Conservation (phyloP, 805 yeast genomes). For the Candida gorgasii region DNA sequence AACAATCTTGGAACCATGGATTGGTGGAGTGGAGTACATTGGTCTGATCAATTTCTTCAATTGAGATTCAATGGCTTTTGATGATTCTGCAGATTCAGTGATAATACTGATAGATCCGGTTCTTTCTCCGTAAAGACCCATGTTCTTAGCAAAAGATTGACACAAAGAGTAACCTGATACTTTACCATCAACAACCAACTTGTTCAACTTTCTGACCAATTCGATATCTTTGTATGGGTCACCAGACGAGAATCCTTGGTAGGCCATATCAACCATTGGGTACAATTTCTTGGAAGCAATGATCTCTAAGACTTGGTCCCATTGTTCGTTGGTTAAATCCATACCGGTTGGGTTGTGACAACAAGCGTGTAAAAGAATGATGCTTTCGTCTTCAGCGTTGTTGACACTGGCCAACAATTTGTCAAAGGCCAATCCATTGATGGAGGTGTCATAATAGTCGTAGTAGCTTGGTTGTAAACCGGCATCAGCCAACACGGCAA, state of each 20-base stretch:
- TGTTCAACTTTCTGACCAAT: slow-evolving; percentile 47
- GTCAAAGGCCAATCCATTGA: slow-evolving; percentile 64
- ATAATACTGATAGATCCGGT: slow-evolving; percentile 77
- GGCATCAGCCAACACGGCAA: slow-evolving; percentile 72
- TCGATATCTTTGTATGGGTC: slow-evolving; percentile 68
- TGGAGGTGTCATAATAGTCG: slow-evolving; percentile 65
- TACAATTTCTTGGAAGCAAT: slow-evolving; percentile 58
- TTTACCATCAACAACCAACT: slow-evolving; percentile 50
- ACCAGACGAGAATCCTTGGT: slow-evolving; percentile 94
- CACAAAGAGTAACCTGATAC: slow-evolving; percentile 54
- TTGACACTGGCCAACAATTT: slow-evolving; percentile 62
- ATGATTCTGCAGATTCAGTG: slow-evolving; percentile 54
- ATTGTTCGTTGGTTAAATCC: slow-evolving; percentile 80
- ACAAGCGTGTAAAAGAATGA: slow-evolving; percentile 85
- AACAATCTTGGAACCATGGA: slow-evolving; percentile 90
- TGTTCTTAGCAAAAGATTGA: slow-evolving; percentile 49
- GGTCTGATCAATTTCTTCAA: slow-evolving; percentile 83
- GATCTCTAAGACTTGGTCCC: slow-evolving; percentile 73
- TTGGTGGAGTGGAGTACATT: slow-evolving; percentile 90
- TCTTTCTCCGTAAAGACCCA: slow-evolving; percentile 52
- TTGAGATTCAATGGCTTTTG: slow-evolving; percentile 68
- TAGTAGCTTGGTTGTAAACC: slow-evolving; percentile 67
- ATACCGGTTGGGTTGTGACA: slow-evolving; percentile 98
- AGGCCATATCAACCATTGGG: slow-evolving; percentile 90
- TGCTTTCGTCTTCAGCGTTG: slow-evolving; percentile 56